These are phyloP conservation scores for Claviceps sp. DNA, from an alignment of 2,329 filamentous ascomycete genomes.

Conservation along the genomic window DNA sequence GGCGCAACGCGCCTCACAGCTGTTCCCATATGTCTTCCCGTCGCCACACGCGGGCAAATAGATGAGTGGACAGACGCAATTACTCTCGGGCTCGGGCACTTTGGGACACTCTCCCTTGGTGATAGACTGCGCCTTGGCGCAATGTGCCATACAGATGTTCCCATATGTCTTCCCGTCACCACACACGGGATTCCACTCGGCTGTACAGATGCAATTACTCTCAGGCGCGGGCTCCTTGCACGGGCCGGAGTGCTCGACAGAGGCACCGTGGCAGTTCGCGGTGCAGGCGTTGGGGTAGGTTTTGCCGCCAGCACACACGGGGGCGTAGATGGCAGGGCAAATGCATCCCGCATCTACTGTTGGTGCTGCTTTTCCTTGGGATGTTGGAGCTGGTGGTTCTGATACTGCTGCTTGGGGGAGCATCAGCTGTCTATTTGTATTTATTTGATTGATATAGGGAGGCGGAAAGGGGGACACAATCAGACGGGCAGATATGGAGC, in stretches of 20 bases:
- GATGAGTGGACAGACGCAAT: background rate
- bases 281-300: background rate
- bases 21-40: background rate
- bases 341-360: too few species aligned
- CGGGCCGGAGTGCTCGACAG: background rate
- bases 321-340: background rate
- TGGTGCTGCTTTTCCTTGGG: too few species aligned
- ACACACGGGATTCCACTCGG: background rate
- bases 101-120: background rate
- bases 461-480: too few species aligned
- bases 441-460: too few species aligned
- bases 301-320: background rate
- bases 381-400: too few species aligned
- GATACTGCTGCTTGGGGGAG: too few species aligned
- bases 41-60: background rate
- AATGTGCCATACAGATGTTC: background rate
- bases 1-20: background rate
- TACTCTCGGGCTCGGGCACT: background rate
- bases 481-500: too few species aligned
- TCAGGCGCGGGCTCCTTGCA: background rate
- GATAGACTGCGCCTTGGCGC: background rate
- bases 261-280: background rate
- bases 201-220: background rate
- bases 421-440: too few species aligned
- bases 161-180: background rate